phyloP scores from a whole-genome alignment of 2,329 filamentous ascomycete genomes.

The Penicillium sp. region DNA sequence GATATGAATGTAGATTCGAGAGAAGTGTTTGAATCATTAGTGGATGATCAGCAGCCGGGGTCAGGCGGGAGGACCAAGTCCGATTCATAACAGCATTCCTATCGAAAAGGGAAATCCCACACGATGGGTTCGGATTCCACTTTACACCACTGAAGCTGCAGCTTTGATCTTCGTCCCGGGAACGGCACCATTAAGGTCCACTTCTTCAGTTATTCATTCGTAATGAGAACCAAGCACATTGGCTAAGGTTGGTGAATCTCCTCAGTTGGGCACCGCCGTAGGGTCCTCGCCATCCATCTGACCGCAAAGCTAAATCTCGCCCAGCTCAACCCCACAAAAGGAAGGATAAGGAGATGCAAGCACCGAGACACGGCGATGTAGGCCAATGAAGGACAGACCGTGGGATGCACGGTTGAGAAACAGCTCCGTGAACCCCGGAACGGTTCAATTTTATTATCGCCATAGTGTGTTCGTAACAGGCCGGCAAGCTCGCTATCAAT shows the following conservation, averaged over 20 bases:
- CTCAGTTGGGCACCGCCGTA: background rate
- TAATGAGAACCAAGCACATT: background rate
- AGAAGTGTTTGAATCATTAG: background rate
- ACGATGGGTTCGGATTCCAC: slow-evolving; percentile 5
- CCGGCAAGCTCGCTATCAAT: background rate
- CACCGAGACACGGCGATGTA: background rate
- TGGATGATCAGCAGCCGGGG: background rate
- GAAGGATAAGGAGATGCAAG: background rate
- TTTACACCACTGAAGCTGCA: slow-evolving; percentile 1
- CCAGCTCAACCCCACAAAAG: background rate
- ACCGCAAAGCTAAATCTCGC: background rate
- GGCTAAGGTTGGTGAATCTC: background rate
- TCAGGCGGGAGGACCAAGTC: background rate
- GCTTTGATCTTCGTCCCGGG: background rate
- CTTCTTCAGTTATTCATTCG: background rate
- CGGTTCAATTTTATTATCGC: background rate
- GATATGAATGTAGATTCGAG: background rate
- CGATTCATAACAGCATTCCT: background rate
- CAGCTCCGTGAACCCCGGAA: background rate
- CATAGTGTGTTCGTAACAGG: background rate
- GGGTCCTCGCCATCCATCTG: background rate
- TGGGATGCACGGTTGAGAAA: background rate
- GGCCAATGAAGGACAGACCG: background rate
- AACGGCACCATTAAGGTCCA: slow-evolving; percentile 3
- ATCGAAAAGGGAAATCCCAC: slow-evolving; percentile 5